Conservation (phyloP, 805 yeast species). For the Saturnispora serradocipensis region DNA sequence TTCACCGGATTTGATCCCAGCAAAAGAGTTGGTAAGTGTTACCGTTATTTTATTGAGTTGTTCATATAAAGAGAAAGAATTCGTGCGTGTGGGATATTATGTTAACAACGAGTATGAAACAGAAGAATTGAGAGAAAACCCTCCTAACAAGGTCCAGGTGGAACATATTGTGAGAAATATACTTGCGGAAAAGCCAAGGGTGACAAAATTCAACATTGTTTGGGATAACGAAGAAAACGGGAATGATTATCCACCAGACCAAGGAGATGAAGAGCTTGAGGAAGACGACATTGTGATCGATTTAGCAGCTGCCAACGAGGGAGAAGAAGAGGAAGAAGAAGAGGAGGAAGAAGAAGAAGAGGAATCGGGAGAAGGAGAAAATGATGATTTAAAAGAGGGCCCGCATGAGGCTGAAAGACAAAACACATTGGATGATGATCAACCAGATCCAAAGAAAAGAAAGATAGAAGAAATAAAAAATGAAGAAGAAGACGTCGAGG, state of each 20-base stretch:
- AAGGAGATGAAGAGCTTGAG: constrained; percentile 48
- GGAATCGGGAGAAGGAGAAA: constrained; percentile 22
- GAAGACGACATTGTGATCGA: constrained; percentile 39
- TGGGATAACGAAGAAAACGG: constrained; percentile 70
- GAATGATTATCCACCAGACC: constrained; percentile 74
- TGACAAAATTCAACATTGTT: constrained; percentile 90
- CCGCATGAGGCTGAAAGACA: constrained; percentile 35
- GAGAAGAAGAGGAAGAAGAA: constrained; percentile 32
- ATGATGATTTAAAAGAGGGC: constrained; percentile 24
- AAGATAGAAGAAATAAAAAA: constrained; percentile 15
- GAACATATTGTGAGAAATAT: constrained; percentile 92
- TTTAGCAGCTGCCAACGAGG: constrained; percentile 40
- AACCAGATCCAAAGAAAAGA: constrained; percentile 25
- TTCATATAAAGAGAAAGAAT: constrained; percentile 86
- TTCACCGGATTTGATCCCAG: constrained; percentile 90
- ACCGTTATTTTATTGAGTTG: constrained; percentile 91
- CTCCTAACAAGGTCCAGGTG: constrained; percentile 88
- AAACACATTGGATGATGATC: constrained; percentile 34
- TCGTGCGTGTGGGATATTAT: constrained; percentile 95
- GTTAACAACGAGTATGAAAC: constrained; percentile 95
- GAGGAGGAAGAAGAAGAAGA: constrained; percentile 26
- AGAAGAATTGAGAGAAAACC: constrained; percentile 87
- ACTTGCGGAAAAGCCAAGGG: constrained; percentile 94
- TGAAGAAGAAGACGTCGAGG: constrained; percentile 36
- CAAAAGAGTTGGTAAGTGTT: constrained; percentile 87